A percentile compares a stretch with the other conserved stretches of the same genome.
These are phyloP conservation scores for Microsporum audouinii DNA, from an alignment of 2,329 filamentous ascomycete species.

Conservation along the genomic window DNA sequence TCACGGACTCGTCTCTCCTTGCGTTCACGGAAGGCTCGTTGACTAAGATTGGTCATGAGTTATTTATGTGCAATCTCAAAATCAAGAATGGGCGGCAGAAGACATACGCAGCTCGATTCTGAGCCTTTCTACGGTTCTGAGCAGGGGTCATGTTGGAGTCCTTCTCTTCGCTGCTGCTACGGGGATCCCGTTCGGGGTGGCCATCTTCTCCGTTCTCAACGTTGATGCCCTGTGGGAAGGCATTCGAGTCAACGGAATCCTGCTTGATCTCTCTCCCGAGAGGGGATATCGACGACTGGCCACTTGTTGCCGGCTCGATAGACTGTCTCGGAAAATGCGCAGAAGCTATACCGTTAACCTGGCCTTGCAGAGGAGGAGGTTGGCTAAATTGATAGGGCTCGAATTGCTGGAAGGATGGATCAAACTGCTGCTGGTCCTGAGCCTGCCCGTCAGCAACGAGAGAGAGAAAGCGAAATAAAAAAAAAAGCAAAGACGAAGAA, in stretches of 20 bases:
- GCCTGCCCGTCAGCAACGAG: not conserved
- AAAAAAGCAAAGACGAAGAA: not conserved
- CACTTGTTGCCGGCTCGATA: not conserved
- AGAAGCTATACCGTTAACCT: not conserved
- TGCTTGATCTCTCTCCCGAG: not conserved
- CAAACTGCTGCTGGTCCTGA: conserved; percentile 1
- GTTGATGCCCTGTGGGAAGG: not conserved
- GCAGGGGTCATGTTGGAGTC: conserved; percentile 44
- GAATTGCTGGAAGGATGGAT: not conserved
- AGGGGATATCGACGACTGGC: not conserved
- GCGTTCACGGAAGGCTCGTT: conserved; percentile 89
- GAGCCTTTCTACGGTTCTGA: conserved; percentile 54
- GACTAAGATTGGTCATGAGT: conserved; percentile 43
- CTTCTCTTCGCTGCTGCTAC: conserved; percentile 42
- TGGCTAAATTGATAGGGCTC: conserved; percentile 2
- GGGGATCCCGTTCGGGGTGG: not conserved
- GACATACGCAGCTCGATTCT: conserved; percentile 61
- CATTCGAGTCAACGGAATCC: not conserved
- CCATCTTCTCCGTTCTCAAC: conserved; percentile 2
- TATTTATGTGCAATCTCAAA: not conserved
- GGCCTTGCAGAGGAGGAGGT: not conserved
- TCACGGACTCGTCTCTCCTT: conserved; percentile 93
- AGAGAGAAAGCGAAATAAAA: not conserved
- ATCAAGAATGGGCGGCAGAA: not conserved
- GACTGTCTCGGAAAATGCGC: not conserved